Conservation (phyloP, 1,284 basidiomycete genomes). For the Irpex lacteus region DNA sequence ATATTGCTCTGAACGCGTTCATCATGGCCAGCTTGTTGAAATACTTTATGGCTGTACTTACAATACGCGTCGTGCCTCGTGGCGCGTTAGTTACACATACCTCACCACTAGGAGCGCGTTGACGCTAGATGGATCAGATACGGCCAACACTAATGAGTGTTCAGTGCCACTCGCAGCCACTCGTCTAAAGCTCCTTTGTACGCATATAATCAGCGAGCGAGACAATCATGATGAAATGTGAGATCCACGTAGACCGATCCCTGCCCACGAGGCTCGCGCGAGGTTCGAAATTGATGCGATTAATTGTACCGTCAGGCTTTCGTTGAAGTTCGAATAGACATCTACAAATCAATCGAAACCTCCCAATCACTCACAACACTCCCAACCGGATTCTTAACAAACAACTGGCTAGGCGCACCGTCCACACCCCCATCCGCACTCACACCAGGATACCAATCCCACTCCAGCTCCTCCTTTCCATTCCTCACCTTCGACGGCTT, state of each 20-base stretch:
- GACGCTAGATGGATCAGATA: not conserved
- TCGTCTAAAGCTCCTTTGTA: not conserved
- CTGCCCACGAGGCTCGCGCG: not conserved
- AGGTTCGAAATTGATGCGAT: not conserved
- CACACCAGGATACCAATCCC: slow-evolving; percentile 53
- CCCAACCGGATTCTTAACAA: slow-evolving; percentile 80
- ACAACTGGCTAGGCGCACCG: slow-evolving; percentile 59
- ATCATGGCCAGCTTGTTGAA: not conserved
- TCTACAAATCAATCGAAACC: slow-evolving; percentile 42
- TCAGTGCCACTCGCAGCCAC: too few relatives aligned
- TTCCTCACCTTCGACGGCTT: slow-evolving; percentile 65
- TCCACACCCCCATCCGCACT: slow-evolving; percentile 52
- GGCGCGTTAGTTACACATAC: not conserved
- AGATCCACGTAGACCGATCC: not conserved
- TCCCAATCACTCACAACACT: slow-evolving; percentile 69
- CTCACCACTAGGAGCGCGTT: not conserved
- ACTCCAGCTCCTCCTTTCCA: slow-evolving; percentile 52
- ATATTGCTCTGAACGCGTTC: not conserved
- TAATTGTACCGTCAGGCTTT: too few relatives aligned
- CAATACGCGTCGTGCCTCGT: not conserved
- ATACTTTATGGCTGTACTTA: not conserved
- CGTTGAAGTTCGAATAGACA: too few relatives aligned
- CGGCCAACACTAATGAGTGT: too few relatives aligned
- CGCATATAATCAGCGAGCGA: not conserved
- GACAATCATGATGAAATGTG: not conserved